Percentiles rank a stretch among this genome's conserved stretches.
These are phyloP conservation scores for Cadophora luteo-olivacea DNA, from an alignment of 2,329 filamentous ascomycete species.

Conservation along the genomic window DNA sequence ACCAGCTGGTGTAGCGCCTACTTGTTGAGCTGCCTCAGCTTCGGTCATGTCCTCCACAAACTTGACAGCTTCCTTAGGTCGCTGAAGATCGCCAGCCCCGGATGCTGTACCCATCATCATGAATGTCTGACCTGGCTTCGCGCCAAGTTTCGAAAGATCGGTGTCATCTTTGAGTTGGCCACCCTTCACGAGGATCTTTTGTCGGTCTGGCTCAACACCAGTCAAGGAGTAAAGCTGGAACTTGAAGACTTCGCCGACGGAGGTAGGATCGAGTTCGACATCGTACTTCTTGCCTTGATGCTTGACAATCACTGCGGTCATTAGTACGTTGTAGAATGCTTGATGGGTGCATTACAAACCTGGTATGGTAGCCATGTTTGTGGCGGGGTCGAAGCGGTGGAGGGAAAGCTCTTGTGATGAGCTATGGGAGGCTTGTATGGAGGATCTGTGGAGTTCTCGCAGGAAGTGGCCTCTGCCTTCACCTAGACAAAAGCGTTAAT, in stretches of 20 bases:
- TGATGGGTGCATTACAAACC: slow-evolving; percentile 34
- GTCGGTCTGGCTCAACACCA: slow-evolving; percentile 92
- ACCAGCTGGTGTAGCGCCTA: slow-evolving; percentile 85
- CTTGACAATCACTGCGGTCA: slow-evolving; percentile 79
- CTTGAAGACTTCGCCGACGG: slow-evolving; percentile 92
- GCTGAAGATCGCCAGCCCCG: slow-evolving; percentile 62
- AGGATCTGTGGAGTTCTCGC: background rate
- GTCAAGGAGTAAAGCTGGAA: slow-evolving; percentile 95
- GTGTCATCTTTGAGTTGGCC: slow-evolving; percentile 96
- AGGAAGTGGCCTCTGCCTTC: background rate
- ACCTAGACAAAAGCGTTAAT: background rate
- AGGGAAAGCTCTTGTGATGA: slow-evolving; percentile 13
- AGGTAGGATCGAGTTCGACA: slow-evolving; percentile 84
- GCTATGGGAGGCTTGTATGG: background rate
- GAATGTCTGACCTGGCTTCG: slow-evolving; percentile 85
- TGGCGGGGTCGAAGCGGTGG: slow-evolving; percentile 38
- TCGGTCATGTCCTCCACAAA: slow-evolving; percentile 99
- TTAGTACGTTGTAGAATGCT: slow-evolving; percentile 28
- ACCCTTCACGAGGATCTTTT: slow-evolving; percentile 95
- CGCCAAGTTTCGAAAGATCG: slow-evolving; percentile 79
- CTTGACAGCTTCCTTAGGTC: slow-evolving; percentile 81
- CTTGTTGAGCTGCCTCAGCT: slow-evolving; percentile 82
- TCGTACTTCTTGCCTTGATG: slow-evolving; percentile 96
- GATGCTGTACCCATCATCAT: slow-evolving; percentile 97
- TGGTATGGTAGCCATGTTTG: slow-evolving; percentile 45